A percentile compares a stretch with the other conserved stretches of the same genome.
phyloP scores from a whole-genome alignment of 2,329 filamentous ascomycete species.

The Beauveria australis region DNA sequence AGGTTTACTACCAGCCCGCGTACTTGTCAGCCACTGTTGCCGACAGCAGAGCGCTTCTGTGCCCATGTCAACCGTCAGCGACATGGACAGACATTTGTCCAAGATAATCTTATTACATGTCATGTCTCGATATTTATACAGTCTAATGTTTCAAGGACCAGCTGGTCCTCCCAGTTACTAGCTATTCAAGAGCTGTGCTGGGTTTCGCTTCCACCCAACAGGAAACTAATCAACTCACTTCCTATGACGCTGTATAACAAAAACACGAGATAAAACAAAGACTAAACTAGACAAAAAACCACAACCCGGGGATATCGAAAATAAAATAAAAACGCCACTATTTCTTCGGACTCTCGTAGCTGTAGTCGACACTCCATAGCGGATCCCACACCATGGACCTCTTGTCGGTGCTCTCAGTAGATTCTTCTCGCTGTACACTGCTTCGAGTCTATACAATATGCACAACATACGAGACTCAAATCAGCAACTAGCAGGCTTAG shows the following conservation, averaged over 20 bases:
- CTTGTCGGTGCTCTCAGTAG: constrained; percentile 33
- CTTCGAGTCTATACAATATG: constrained; percentile 19
- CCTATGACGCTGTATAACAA: background rate
- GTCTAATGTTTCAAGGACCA: background rate
- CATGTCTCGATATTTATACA: constrained; percentile 8
- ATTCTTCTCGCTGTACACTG: constrained; percentile 31
- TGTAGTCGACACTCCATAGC: constrained; percentile 53
- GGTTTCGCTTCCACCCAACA: background rate
- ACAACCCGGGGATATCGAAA: constrained; percentile 11
- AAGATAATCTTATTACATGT: background rate
- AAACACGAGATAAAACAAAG: background rate
- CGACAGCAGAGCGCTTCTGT: background rate
- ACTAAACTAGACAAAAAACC: background rate
- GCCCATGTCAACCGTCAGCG: background rate
- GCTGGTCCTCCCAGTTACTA: background rate
- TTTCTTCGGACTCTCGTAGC: constrained; percentile 36
- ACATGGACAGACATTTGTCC: background rate
- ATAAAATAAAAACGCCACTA: background rate
- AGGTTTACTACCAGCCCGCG: no score
- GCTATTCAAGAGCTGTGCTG: background rate
- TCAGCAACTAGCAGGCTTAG: constrained; percentile 12
- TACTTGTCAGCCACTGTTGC: constrained; percentile 6
- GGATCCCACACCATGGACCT: constrained; percentile 54
- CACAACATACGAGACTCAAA: background rate
- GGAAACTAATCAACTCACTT: background rate